phyloP scores from a whole-genome alignment of 371 early-diverging fungal species.

The Mortierella sp. region DNA sequence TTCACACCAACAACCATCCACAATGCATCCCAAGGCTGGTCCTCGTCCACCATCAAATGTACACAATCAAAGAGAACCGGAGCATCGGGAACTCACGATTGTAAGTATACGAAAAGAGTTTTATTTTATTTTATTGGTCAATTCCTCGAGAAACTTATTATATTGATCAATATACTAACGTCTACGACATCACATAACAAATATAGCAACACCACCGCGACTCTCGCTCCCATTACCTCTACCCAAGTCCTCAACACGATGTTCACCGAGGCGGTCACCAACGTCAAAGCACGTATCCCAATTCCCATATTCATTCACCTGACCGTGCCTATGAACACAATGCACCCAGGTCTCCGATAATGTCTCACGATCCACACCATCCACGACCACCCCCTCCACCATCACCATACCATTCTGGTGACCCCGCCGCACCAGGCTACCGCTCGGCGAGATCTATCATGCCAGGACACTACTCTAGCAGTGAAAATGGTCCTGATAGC shows the following conservation, averaged over 20 bases:
- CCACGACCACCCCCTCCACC: conserved; percentile 7
- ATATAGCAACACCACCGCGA: not conserved
- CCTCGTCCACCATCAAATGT: not conserved
- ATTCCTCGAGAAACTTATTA: not conserved
- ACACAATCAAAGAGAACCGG: conserved; percentile 15
- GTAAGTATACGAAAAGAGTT: not conserved
- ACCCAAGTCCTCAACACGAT: conserved; percentile 5
- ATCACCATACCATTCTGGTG: conserved; percentile 2
- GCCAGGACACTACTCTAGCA: not conserved
- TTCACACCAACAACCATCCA: conserved; percentile 12
- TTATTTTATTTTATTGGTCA: too few species aligned
- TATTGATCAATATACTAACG: too few species aligned
- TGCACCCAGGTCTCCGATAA: conserved; percentile 6
- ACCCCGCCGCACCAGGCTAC: not conserved
- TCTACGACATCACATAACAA: not conserved
- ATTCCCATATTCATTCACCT: conserved; percentile 1
- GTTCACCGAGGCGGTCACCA: conserved; percentile 10
- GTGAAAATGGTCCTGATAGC: conserved; percentile 1
- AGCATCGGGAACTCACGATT: conserved; percentile 9
- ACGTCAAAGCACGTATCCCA: conserved; percentile 12
- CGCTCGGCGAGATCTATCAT: not conserved
- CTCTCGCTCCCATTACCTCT: conserved; percentile 5
- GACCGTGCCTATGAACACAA: conserved; percentile 12
- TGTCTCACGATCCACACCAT: conserved; percentile 2
- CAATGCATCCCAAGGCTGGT: not conserved